Evolutionary conservation across 345 rosid species (phyloP).

Genomic region (Chamaenerion angustifolium): DNA sequence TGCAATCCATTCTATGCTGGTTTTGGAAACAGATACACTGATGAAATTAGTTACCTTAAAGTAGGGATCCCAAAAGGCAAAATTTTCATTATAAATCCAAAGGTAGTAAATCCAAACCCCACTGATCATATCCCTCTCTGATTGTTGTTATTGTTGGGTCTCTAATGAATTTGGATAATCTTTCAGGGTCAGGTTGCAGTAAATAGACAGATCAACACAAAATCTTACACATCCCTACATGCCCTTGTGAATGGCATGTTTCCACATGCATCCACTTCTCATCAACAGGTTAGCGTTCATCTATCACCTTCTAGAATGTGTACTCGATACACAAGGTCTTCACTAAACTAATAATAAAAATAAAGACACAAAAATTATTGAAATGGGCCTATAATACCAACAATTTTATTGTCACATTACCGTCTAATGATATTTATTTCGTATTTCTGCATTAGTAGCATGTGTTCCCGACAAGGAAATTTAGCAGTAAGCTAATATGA

Average conservation of each 20-base stretch:
- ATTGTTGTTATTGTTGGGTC: no score
- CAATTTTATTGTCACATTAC: no score
- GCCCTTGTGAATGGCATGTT: slow-evolving; percentile 83
- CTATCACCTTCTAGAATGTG: no score
- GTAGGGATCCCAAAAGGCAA: slow-evolving; percentile 96
- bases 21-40: slow-evolving; percentile 94
- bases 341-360: no score
- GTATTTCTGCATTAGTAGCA: no score
- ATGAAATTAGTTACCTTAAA: slow-evolving; percentile 91
- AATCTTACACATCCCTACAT: slow-evolving; percentile 69
- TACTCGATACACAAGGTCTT: no score
- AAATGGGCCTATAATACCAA: no score
- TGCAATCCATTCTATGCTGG: slow-evolving; percentile 97
- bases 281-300: slow-evolving; percentile 47
- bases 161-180: background rate
- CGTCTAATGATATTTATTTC: no score
- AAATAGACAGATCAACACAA: slow-evolving; percentile 64
- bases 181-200: slow-evolving; percentile 91
- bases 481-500: no score
- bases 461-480: no score
- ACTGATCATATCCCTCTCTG: no score
- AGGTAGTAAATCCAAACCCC: slow-evolving; percentile 29
- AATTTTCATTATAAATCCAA: slow-evolving; percentile 87
- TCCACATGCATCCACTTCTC: slow-evolving; percentile 37
- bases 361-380: no score